Percentiles rank a stretch among this genome's conserved stretches.
Evolutionary conservation across 2,329 filamentous ascomycete species (phyloP).

Genomic region (Gaeumannomyces tritici): DNA sequence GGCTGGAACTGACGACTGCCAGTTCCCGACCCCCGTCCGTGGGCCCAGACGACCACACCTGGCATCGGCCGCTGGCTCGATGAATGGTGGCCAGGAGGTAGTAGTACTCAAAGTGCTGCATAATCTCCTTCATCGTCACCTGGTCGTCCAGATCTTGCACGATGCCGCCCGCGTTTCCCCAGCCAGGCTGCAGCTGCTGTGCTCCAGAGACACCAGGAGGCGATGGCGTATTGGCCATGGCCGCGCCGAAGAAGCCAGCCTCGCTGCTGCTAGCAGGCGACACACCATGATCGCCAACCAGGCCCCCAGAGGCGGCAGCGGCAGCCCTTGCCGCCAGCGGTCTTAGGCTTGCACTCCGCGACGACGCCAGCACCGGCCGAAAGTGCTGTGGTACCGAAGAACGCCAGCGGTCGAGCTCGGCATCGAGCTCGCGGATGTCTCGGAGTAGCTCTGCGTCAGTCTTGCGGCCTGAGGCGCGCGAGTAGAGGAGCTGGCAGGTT

Average conservation of each 20-base stretch:
- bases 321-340: background rate
- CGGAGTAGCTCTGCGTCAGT: constrained; percentile 43
- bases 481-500: constrained; percentile 37
- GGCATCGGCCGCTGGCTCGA: constrained; percentile 41
- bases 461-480: constrained; percentile 29
- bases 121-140: constrained; percentile 23
- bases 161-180: background rate
- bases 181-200: background rate
- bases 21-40: constrained; percentile 21
- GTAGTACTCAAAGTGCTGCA: constrained; percentile 46
- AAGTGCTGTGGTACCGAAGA: constrained; percentile 32
- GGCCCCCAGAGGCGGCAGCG: background rate
- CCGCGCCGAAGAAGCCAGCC: background rate
- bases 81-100: constrained; percentile 46
- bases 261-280: background rate
- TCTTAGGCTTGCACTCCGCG: background rate
- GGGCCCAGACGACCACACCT: constrained; percentile 22
- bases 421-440: constrained; percentile 46
- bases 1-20: constrained; percentile 28
- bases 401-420: constrained; percentile 46
- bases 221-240: background rate
- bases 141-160: constrained; percentile 3
- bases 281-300: background rate
- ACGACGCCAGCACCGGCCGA: constrained; percentile 30
- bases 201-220: background rate